Percentiles rank a stretch among this genome's conserved stretches.
These are phyloP conservation scores for Penicillium sp. DNA, from an alignment of 2,329 filamentous ascomycete species.

Conservation along the genomic window DNA sequence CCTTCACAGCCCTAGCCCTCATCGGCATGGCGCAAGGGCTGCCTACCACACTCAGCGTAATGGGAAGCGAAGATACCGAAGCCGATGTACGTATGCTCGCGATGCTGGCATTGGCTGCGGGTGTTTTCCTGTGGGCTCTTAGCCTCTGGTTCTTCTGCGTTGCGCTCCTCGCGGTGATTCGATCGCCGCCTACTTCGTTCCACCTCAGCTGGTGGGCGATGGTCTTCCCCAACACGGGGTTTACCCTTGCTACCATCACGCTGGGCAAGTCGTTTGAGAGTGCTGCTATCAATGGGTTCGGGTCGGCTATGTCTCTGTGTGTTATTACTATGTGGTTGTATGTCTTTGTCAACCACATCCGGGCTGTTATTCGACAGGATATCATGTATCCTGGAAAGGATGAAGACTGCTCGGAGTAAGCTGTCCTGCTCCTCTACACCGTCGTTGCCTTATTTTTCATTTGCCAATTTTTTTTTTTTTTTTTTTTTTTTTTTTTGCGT, in stretches of 20 bases:
- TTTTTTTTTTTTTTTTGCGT: neutral
- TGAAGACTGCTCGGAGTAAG: slow-evolving; percentile 49
- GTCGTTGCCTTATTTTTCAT: neutral
- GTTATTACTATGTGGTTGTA: slow-evolving; percentile 57
- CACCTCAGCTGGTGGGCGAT: slow-evolving; percentile 62
- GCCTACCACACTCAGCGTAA: slow-evolving; percentile 47
- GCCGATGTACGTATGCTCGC: slow-evolving; percentile 41
- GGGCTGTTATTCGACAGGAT: slow-evolving; percentile 51
- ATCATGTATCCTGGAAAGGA: slow-evolving; percentile 61
- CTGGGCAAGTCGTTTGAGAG: slow-evolving; percentile 56
- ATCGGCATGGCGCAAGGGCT: slow-evolving; percentile 64
- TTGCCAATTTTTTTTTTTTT: no score
- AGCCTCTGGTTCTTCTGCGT: slow-evolving; percentile 58
- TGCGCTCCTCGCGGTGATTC: slow-evolving; percentile 48
- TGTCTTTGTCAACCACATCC: slow-evolving; percentile 50
- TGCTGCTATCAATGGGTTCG: slow-evolving; percentile 53
- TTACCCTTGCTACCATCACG: slow-evolving; percentile 59
- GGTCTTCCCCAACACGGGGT: slow-evolving; percentile 65
- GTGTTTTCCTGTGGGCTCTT: slow-evolving; percentile 65
- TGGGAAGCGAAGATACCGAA: slow-evolving; percentile 32
- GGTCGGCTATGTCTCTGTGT: slow-evolving; percentile 56
- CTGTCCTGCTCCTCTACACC: neutral
- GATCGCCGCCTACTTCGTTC: slow-evolving; percentile 45
- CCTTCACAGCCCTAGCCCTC: slow-evolving; percentile 68
- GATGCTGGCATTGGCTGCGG: slow-evolving; percentile 48